phyloP scores from a whole-genome alignment of 2,329 filamentous ascomycete species.

The Fusarium nurragi region DNA sequence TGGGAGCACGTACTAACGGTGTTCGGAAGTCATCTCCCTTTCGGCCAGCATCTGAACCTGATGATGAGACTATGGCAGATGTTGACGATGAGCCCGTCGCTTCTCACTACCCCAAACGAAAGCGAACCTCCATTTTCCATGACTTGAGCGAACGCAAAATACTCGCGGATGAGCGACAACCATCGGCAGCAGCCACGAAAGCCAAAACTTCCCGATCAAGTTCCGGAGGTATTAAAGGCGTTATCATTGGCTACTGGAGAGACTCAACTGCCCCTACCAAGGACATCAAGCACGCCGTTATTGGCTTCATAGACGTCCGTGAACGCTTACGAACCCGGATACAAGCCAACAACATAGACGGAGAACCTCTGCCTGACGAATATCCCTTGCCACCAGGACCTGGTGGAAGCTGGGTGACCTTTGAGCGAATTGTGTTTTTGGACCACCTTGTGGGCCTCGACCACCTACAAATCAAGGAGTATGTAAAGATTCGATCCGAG shows the following conservation, averaged over 20 bases:
- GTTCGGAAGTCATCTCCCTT: slow-evolving; percentile 50
- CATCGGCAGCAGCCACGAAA: slow-evolving; percentile 36
- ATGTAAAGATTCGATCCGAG: slow-evolving; percentile 64
- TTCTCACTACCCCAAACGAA: slow-evolving; percentile 64
- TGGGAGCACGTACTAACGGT: slow-evolving; percentile 56
- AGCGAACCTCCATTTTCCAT: slow-evolving; percentile 61
- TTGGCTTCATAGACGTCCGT: slow-evolving; percentile 70
- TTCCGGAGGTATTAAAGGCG: slow-evolving; percentile 54
- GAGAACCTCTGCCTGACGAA: slow-evolving; percentile 57
- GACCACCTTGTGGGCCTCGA: slow-evolving; percentile 64
- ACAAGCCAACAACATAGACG: slow-evolving; percentile 59
- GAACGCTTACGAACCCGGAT: slow-evolving; percentile 69
- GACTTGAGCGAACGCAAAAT: slow-evolving; percentile 61
- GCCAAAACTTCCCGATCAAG: slow-evolving; percentile 45
- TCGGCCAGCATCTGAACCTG: slow-evolving; percentile 48
- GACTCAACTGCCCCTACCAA: slow-evolving; percentile 62
- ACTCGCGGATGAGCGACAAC: slow-evolving; percentile 46
- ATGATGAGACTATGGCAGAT: slow-evolving; percentile 58
- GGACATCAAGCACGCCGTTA: slow-evolving; percentile 65
- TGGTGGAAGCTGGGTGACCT: slow-evolving; percentile 72
- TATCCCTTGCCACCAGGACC: slow-evolving; percentile 65
- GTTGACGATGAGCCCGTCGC: slow-evolving; percentile 51
- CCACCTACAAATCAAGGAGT: slow-evolving; percentile 69
- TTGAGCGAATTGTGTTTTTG: slow-evolving; percentile 68
- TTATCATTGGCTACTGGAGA: slow-evolving; percentile 68